These are phyloP conservation scores for Halteria grandinella DNA, from an alignment of 73 alveolate genomes.

Conservation along the genomic window DNA sequence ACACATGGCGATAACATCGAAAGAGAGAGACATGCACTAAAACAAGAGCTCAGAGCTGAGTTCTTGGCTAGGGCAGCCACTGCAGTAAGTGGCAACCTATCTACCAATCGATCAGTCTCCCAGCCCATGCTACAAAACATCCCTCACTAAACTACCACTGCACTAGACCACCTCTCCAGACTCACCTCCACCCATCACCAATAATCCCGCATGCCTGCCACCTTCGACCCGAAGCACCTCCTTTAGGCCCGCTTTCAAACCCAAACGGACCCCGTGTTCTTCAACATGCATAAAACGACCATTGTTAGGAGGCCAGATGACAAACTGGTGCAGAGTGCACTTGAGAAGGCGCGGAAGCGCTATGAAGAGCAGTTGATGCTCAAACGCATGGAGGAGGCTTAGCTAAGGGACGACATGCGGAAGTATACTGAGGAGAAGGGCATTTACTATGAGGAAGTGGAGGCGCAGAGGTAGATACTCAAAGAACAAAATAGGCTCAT, in stretches of 20 bases:
- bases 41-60: conserved; percentile 46
- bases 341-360: conserved; percentile 22
- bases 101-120: neutral
- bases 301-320: conserved; percentile 20
- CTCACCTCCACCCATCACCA: too few species aligned
- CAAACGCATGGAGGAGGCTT: neutral
- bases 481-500: neutral
- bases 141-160: too few species aligned
- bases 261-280: conserved; percentile 36
- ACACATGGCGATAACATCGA: conserved; percentile 73
- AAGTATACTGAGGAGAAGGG: neutral
- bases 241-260: too few species aligned
- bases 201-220: too few species aligned
- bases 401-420: neutral
- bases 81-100: neutral
- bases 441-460: neutral
- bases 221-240: too few species aligned
- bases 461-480: neutral
- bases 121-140: too few species aligned
- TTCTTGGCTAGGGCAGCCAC: too few species aligned
- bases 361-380: neutral
- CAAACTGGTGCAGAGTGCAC: conserved; percentile 6
- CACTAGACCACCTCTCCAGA: too few species aligned
- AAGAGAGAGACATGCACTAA: conserved; percentile 32
- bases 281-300: neutral